A percentile compares a stretch with the other conserved stretches of the same genome.
Evolutionary conservation across 371 early-diverging fungal genomes (phyloP).

Genomic region (Apophysomyces variabilis): DNA sequence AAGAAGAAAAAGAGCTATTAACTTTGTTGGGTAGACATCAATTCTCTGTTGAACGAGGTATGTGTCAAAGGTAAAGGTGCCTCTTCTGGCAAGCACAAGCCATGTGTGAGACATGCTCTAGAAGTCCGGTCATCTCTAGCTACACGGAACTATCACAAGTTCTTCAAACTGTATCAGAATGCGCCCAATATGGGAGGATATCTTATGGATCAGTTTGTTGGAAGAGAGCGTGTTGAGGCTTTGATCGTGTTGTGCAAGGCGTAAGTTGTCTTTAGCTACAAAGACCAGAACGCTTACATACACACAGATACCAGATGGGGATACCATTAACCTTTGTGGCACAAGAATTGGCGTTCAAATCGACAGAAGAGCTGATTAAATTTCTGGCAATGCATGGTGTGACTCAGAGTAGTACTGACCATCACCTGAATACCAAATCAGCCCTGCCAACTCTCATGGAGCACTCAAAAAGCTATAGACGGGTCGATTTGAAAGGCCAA

Average conservation of each 20-base stretch:
- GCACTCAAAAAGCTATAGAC: conserved; percentile 56
- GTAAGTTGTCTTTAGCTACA: conserved; percentile 41
- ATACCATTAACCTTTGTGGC: conserved; percentile 47
- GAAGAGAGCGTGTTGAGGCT: conserved; percentile 81
- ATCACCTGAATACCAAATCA: conserved; percentile 53
- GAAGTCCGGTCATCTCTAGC: conserved; percentile 79
- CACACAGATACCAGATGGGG: conserved; percentile 52
- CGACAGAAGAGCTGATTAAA: conserved; percentile 30
- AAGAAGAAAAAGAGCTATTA: background rate
- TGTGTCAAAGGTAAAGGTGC: conserved; percentile 28
- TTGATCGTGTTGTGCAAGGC: conserved; percentile 68
- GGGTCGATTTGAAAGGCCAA: conserved; percentile 75
- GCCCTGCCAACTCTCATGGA: conserved; percentile 50
- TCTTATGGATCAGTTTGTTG: conserved; percentile 89
- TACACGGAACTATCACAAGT: conserved; percentile 78
- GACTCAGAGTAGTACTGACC: conserved; percentile 18
- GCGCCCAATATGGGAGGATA: conserved; percentile 88
- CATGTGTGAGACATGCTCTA: conserved; percentile 77
- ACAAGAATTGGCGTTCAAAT: conserved; percentile 52
- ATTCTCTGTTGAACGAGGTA: conserved; percentile 65
- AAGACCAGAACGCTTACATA: background rate
- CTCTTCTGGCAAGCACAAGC: conserved; percentile 7
- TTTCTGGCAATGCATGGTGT: conserved; percentile 43
- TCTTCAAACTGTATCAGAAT: conserved; percentile 76
- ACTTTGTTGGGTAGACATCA: conserved; percentile 61